Base-by-base conservation (phyloP, 2,329 filamentous ascomycete species). In the Exophiala alcalophila region DNA sequence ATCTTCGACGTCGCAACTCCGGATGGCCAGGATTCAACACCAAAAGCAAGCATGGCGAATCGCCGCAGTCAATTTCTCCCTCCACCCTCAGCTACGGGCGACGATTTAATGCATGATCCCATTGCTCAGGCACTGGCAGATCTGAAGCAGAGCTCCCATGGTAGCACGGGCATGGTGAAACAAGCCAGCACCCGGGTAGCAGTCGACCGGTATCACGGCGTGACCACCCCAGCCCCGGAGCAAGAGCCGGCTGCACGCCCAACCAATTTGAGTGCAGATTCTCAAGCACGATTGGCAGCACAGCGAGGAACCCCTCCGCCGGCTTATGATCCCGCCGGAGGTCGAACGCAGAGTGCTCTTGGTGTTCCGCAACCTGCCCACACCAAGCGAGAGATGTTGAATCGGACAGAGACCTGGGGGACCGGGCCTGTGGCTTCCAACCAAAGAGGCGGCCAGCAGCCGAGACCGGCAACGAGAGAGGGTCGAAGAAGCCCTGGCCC, bases 141-240 rank as follows among this genome's bases (percentile, higher is more conserved):
- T 59, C 74, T 98, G 24, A 97, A 94, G 68, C 43, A 47, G n/a
- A 50, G 42, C 27, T 47, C 52, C 15, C 39, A 45, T 23, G 47
- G 42, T 4, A 24, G 26, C 12, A 44, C 28, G 20, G 40, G 50
- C 1, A 87, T 84, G 1, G 77, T 74, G 11, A 97, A 97, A 65
- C 84, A 90, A 56, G 78, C 87, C 5, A 83, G 82, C 3, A 74
- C 78, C 34, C 81, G 94, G n/a, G 80, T 95, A 47, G 94, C 92
- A n/a, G 92, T 90, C 12, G 94, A 98, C 63, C 82, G 86, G 48
- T 96, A 95, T 65, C 87, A 94, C 60, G 91, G 92, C n/a, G 83
- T 98, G 50, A 72, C 86, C 9, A 95, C 91, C 2, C 91, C 92
- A 4, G 81, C 76, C 5, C 84, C 69, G 47, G 61, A 59, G 39